phyloP scores from a whole-genome alignment of 2,329 filamentous ascomycete genomes.

The Fusarium multiceps region DNA sequence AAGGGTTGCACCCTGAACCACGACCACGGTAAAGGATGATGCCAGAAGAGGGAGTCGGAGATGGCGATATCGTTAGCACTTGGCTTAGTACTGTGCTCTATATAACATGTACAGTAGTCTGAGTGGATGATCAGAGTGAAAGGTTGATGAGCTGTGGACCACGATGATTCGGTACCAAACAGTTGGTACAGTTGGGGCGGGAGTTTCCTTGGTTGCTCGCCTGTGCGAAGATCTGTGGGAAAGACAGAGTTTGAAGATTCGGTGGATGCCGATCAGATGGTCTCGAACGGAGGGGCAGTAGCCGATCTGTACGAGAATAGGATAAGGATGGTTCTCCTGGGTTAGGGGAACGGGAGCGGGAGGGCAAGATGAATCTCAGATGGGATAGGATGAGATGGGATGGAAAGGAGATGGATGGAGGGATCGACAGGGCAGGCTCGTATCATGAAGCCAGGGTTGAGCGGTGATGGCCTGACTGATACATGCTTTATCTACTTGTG shows the following conservation, averaged over 20 bases:
- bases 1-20: background rate
- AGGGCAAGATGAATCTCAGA: slow-evolving; percentile 20
- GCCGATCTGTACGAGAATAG: slow-evolving; percentile 14
- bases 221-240: slow-evolving; percentile 16
- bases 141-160: background rate
- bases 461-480: background rate
- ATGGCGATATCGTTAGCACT: background rate
- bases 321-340: slow-evolving; percentile 23
- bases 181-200: slow-evolving; percentile 25
- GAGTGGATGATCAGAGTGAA: background rate
- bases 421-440: slow-evolving; percentile 36
- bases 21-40: background rate
- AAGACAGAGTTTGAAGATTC: slow-evolving; percentile 10
- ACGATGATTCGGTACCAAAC: slow-evolving; percentile 25
- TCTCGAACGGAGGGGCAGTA: slow-evolving; percentile 26
- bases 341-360: slow-evolving; percentile 14
- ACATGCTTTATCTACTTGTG: background rate
- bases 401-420: slow-evolving; percentile 14
- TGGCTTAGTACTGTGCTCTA: background rate
- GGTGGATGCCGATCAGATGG: slow-evolving; percentile 34
- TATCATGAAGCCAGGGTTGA: slow-evolving; percentile 14
- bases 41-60: background rate
- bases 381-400: slow-evolving; percentile 5
- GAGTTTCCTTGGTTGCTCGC: slow-evolving; percentile 18
- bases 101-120: background rate